Base-by-base conservation (phyloP, 768 basidiomycete genomes). In the Roridomyces roridus region DNA sequence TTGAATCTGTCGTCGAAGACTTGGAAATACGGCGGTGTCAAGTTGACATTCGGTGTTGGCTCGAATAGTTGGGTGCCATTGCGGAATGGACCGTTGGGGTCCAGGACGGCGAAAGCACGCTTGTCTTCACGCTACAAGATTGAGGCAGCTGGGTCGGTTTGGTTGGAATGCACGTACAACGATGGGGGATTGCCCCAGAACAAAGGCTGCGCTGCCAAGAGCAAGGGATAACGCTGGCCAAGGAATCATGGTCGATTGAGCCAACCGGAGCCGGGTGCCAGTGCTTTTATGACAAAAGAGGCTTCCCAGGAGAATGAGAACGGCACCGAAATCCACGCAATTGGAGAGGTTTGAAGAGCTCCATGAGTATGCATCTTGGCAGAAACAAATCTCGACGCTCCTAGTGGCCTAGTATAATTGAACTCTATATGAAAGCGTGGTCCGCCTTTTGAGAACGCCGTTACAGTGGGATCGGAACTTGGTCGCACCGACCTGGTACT, bases 41-140 rank as follows among this genome's bases (percentile, higher is more conserved):
- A 40, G n/a, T 73, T 68, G 62, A 78, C 76, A 10, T 80, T 80
- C 1, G 81, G 84, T 9, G 79, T 80, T 0, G 81, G 85, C 57
- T 81, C 78, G 60, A 78, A 77, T 14, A 68, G 62, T 34, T 57
- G 41, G 18, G 54, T 43, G 21, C 42, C 59, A 21, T 66, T 60
- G 51, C 65, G 56, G 49, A 66, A 66, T 5, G 59, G 49, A 18
- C 56, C 51, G 31, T 37, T 40, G 5, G 65, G 53, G 17, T 60
- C 59, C 10, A 66, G 46, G 34, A 66, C 62, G 4, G 54, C 60
- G 37, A 63, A 63, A 6, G 59, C 46, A 2, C 47, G 46, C 28
- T 53, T 59, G 51, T 65, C 43, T 21, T 62, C 55, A 12, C 47
- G 41, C 60, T 65, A 31, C 6, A 23, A 8, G 31, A 34, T 34